Base-by-base conservation (phyloP, 78 protist genomes). In the Monocercomonoides exilis region DNA sequence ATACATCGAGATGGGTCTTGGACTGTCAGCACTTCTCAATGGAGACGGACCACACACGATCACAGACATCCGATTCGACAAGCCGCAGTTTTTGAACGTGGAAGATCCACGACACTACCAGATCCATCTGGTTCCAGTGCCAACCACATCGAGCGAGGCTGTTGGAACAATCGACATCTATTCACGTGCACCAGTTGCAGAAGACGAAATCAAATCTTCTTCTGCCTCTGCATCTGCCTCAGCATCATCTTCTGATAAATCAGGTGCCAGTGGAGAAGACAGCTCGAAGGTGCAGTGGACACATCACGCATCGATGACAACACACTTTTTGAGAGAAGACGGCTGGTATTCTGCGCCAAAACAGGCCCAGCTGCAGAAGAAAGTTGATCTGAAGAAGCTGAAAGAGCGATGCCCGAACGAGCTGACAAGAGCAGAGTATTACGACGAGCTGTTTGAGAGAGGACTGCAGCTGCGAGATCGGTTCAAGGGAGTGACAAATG, bases 1-100 rank as follows among this genome's bases (percentile, higher is more conserved):
- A 6, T 79, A 79, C 82, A 79, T 79, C 21, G 82, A 79, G 82
- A 79, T 79, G 82, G 82, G 82, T 21, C 82, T 79, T 6, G 82
- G 82, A 4, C 82, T 79, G 45, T 79, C 82, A 29, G 11, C 82
- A 6, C 6, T 21, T 41, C 45, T 79, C 82, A 32, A 29, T 21
- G 82, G 82, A 21, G 43, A 6, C 4, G 82, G 82, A 4, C 11
- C 21, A 4, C 82, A 32, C 82, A 79, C 82, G 6, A 33, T 79
- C 43, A 79, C 82, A 5, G 21, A 79, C 82, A 79, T 79, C 11
- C 11, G 6, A 33, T 79, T 79, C 82, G 82, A 79, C 82, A 79
- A 79, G 82, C 82, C 82, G 43, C 82, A 79, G 82, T 79, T 79
- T 41, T 6, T 79, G 42, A 41, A 41, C 5, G 82, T 79, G 45